Conservation (phyloP, 2,329 filamentous ascomycete genomes). For the Clonostachys rosea region DNA sequence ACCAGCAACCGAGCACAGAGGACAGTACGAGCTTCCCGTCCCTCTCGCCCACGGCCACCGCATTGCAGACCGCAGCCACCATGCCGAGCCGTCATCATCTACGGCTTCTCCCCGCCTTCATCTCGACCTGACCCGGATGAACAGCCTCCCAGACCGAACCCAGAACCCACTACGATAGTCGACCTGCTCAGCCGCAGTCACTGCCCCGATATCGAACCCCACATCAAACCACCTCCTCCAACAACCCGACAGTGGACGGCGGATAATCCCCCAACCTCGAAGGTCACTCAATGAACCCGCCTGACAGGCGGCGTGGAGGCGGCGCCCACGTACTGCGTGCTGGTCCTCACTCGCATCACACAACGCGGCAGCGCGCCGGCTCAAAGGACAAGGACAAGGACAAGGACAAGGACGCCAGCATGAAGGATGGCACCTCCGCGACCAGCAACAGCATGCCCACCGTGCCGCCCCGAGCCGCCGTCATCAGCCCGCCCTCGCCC, state of each 20-base stretch:
- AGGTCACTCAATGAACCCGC: conserved; percentile 24
- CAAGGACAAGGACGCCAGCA: conserved; percentile 7
- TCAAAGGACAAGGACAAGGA: not conserved
- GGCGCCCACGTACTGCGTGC: conserved; percentile 13
- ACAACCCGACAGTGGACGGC: too few species aligned
- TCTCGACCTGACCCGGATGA: not conserved
- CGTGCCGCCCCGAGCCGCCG: conserved; percentile 20
- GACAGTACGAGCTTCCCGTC: too few species aligned
- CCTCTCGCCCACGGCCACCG: too few species aligned
- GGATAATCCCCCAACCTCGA: not conserved
- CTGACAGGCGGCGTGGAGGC: conserved; percentile 38
- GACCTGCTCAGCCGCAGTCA: too few species aligned
- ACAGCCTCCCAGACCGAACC: conserved; percentile 11
- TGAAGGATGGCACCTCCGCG: conserved; percentile 12
- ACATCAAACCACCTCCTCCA: too few species aligned
- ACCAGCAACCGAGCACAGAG: too few species aligned
- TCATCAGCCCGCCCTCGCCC: conserved; percentile 9
- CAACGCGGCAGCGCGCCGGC: conserved; percentile 3
- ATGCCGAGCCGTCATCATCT: conserved; percentile 15
- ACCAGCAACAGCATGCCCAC: conserved; percentile 18
- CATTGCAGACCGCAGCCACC: not conserved
- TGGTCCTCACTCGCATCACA: conserved; percentile 8
- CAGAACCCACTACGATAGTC: conserved; percentile 1
- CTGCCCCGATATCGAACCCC: not conserved
- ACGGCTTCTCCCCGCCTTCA: conserved; percentile 14